Conservation (phyloP, 2,329 filamentous ascomycete species). For the Magnaporthales sp. region DNA sequence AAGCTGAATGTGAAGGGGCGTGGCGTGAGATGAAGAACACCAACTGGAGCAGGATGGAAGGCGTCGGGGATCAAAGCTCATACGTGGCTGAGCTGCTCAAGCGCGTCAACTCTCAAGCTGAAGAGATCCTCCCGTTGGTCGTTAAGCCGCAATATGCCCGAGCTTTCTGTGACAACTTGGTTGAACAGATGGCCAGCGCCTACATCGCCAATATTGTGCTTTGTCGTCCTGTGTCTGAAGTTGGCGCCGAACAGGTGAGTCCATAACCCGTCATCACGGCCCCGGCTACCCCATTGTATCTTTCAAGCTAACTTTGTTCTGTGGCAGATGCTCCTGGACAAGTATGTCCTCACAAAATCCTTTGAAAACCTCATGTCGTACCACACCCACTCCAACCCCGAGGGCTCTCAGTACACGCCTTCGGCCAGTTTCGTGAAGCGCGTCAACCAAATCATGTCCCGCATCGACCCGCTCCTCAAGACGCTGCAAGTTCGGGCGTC, state of each 20-base stretch:
- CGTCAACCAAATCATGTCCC: slow-evolving; percentile 73
- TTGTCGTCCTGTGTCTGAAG: slow-evolving; percentile 85
- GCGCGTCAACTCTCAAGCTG: slow-evolving; percentile 61
- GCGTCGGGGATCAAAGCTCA: slow-evolving; percentile 84
- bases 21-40: slow-evolving; percentile 98
- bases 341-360: slow-evolving; percentile 78
- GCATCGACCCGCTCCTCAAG: slow-evolving; percentile 88
- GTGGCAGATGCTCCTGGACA: slow-evolving; percentile 81
- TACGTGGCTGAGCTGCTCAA: slow-evolving; percentile 79
- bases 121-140: slow-evolving; percentile 67
- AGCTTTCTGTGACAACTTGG: slow-evolving; percentile 92
- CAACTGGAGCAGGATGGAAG: slow-evolving; percentile 89
- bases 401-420: slow-evolving; percentile 22
- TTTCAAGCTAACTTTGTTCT: not conserved
- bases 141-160: slow-evolving; percentile 90
- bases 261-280: not conserved
- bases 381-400: slow-evolving; percentile 38
- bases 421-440: slow-evolving; percentile 69
- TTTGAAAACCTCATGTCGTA: slow-evolving; percentile 63
- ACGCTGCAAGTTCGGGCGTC: slow-evolving; percentile 89
- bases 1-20: slow-evolving; percentile 70
- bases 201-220: slow-evolving; percentile 82
- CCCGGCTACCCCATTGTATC: not conserved
- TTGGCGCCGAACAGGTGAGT: slow-evolving; percentile 78
- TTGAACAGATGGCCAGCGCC: slow-evolving; percentile 71